Evolutionary conservation across 2,329 filamentous ascomycete species (phyloP), one percentile per base, ranked within the genome.

Genomic region (Colletotrichum sp.): DNA sequence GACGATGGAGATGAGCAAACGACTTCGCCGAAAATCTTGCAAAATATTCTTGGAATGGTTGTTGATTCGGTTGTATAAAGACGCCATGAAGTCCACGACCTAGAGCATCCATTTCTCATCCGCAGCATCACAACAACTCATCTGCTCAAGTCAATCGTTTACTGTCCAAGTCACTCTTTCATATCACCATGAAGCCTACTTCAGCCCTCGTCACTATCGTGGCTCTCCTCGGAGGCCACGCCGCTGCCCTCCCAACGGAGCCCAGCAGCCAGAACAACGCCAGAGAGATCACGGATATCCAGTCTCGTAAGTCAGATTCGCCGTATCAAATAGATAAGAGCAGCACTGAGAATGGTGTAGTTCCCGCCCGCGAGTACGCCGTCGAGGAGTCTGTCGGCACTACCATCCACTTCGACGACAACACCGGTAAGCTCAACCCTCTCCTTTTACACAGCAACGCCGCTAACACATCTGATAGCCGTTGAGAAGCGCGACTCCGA

Each of bases 291-390:
- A 52, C 43, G 0, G n/a, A 52, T 3, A 4, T 52, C 43, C 10
- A 52, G 43, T 52, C 43, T 8, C n/a, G 43, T 52, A 13, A 52
- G n/a, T 52, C 6, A 4, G 8, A 22, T 22, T 3, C 6, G 10
- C 10, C 7, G 4, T 22, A 13, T 13, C 10, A 3, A 4, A 13
- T 1, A 13, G 4, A 8, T 0, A 8, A 1, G 8, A 43, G 6
- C 43, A 8, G 5, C 3, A 4, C 43, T 48, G 6, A 48, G 43
- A 8, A 22, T 13, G 6, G 2, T 12, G 6, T 22, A 22, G n/a
- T 52, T 52, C 43, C 43, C 2, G 43, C 10, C n/a, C 43, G 12
- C 10, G 43, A 52, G 6, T 52, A 52, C n/a, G 43, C 43, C 43
- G 10, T 52, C 2, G 43, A 22, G 43, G 43, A 22, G 10, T 52